phyloP scores from a whole-genome alignment of 2,329 filamentous ascomycete species.

The Paecilomyces fulvus region DNA sequence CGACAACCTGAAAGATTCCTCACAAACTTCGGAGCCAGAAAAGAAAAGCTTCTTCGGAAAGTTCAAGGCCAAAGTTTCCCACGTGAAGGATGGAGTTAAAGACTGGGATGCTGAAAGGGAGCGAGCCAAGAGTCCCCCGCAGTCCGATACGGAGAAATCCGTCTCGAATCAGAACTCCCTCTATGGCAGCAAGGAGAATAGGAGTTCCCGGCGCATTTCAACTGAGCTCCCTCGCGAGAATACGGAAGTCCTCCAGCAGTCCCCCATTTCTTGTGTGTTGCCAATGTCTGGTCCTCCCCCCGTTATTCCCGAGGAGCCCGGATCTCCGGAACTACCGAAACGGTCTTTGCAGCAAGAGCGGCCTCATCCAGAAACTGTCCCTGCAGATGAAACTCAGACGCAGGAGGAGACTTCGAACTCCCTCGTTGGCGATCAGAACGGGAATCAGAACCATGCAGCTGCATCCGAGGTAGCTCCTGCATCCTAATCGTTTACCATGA shows the following conservation, averaged over 20 bases:
- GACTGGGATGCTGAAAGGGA: conserved; percentile 47
- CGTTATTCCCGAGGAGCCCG: conserved; percentile 26
- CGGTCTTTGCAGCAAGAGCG: neutral
- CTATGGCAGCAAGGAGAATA: conserved; percentile 17
- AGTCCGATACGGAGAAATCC: conserved; percentile 25
- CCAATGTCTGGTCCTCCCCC: conserved; percentile 22
- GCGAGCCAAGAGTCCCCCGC: conserved; percentile 44
- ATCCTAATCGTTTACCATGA: neutral
- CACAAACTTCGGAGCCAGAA: conserved; percentile 33
- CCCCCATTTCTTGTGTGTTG: conserved; percentile 20
- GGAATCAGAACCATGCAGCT: neutral
- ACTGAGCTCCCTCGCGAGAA: conserved; percentile 3
- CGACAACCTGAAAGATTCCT: conserved; percentile 16
- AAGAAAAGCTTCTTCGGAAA: conserved; percentile 57
- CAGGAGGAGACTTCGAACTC: neutral
- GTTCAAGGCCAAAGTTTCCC: conserved; percentile 54
- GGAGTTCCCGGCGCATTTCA: conserved; percentile 12
- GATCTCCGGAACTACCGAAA: neutral
- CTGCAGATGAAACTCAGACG: neutral
- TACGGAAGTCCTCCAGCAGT: conserved; percentile 15
- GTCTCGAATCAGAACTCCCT: conserved; percentile 27
- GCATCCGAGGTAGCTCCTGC: neutral
- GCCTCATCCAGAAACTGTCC: neutral
- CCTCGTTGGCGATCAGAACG: neutral
- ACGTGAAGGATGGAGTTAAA: conserved; percentile 46